Evolutionary conservation across 2,329 filamentous ascomycete species (phyloP), one percentile per base, ranked within the genome.

Genomic region (Juglanconis juglandina): DNA sequence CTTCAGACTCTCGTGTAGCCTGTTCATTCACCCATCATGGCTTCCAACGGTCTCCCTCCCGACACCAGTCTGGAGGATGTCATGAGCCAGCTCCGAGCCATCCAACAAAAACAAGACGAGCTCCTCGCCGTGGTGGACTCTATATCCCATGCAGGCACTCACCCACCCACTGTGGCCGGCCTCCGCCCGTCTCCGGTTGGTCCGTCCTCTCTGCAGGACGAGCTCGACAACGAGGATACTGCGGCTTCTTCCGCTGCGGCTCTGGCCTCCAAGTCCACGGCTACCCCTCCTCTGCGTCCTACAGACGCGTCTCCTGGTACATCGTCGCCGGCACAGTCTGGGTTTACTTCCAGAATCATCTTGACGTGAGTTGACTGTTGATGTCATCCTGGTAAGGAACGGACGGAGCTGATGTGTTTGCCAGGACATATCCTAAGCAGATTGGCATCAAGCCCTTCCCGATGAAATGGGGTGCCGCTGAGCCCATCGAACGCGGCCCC

Each of bases 381-480:
- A 14, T 10, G 10, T 11, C 32, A 32, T 10, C 13, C 9, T 17
- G 11, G 4, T 44, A 13, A 13, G 9, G 14, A 0, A 46, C 14
- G 3, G 11, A 24, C 17, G 8, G n/a, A 11, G 11, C 58, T 58
- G n/a, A 58, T 51, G 7, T 35, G 48, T 13, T n/a, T 44, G 6
- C 48, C 30, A 59, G 56, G n/a, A 96, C 93, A 5, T 97, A 98
- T 75, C 94, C 94, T 34, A 92, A 92, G 68, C 94, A 97, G 76
- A 92, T 91, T 66, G 94, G 94, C 64, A 94, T 98, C 74, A 91
- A 96, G 66, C 93, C 94, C n/a, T 78, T 97, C 55, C 85, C 87
- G 30, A 86, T 98, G 81, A 83, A 90, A 67, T 98, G 94, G 94
- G 94, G 94, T 54, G 86, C 91, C 58, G 77, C 83, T 58, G 90